These are phyloP conservation scores for Glomus cerebriforme DNA, from an alignment of 192 early-diverging fungal species.

Conservation along the genomic window DNA sequence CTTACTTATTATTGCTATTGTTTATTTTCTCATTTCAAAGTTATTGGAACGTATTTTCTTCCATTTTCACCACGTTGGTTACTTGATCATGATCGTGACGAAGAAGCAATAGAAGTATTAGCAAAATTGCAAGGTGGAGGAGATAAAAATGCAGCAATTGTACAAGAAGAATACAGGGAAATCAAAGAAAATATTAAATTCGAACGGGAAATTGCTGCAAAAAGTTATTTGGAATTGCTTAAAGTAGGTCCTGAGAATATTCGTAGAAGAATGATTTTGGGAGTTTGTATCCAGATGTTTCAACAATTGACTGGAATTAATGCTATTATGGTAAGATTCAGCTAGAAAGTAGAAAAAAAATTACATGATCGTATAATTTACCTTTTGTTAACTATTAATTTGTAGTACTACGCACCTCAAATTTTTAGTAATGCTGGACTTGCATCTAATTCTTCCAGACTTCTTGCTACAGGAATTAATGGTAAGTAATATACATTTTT, in stretches of 20 bases:
- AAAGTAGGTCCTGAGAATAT: conserved; percentile 48
- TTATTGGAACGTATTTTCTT: conserved; percentile 70
- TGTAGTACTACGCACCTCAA: conserved; percentile 49
- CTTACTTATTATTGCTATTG: not conserved
- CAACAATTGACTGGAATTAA: conserved; percentile 90
- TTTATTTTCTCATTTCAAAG: not conserved
- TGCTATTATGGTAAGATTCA: conserved; percentile 80
- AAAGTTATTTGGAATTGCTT: conserved; percentile 64
- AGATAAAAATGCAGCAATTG: conserved; percentile 53
- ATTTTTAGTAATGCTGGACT: conserved; percentile 44
- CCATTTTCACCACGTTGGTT: conserved; percentile 90
- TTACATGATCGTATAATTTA: not conserved
- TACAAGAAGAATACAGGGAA: conserved; percentile 66
- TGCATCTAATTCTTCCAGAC: conserved; percentile 13
- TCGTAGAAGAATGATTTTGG: conserved; percentile 62
- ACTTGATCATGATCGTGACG: conserved; percentile 62
- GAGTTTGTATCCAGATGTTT: conserved; percentile 71
- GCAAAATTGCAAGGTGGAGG: conserved; percentile 69
- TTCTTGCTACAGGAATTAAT: conserved; percentile 46
- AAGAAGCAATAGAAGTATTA: conserved; percentile 68
- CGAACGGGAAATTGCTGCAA: conserved; percentile 64
- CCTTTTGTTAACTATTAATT: not conserved
- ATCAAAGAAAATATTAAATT: conserved; percentile 68
- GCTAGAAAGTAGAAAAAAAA: not conserved
- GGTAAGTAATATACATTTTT: conserved; percentile 40